Evolutionary conservation across 1,284 basidiomycete species (phyloP), one percentile per base, ranked within the genome.

Genomic region (Cryptococcus hybrid): DNA sequence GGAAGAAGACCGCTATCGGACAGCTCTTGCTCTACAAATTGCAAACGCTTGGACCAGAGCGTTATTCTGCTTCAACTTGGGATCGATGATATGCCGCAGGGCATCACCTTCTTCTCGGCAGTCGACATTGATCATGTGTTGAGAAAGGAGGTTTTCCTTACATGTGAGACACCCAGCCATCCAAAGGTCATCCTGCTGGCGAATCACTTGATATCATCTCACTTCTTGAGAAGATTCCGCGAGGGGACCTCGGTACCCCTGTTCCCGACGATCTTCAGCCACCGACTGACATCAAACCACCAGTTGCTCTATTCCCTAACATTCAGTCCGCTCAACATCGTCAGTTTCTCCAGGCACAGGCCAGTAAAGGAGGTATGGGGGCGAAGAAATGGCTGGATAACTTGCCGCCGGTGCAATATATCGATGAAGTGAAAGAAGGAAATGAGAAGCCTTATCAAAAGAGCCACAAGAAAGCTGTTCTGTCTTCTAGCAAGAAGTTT

Each of bases 21-120:
- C 88, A 0, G 89, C 92, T 2, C 82, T 99, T n/a, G 96, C 96
- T 0, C 78, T 99, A 47, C 95, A 99, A 78, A 86, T 99, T 52
- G 90, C 92, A 43, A 99, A 99, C 75, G 79, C 97, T 3, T 99
- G 95, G 95, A 99, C 94, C 3, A 84, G 95, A 11, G 86, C 88
- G 54, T 78, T 96, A 74, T 98, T 99, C 77, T 90, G 93, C 2
- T 94, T 86, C 78, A 90, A 87, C 73, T 99, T 18, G 92, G 95
- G 11, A 92, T 99, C 86, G 91, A 93, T 71, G 90, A 98, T 73
- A 82, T 99, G 13, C 96, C 95, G 0, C 91, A 96, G 72, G 88
- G 89, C 30, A 86, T 93, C 11, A 92, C 93, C 0, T 99, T 97
- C 81, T 99, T 99, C 80, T 96, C 93, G 0, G 90, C 91, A 0